Percentiles rank a stretch among this genome's conserved stretches.
Conservation (phyloP, 306 rosid species). For the Medicago lupulina region DNA sequence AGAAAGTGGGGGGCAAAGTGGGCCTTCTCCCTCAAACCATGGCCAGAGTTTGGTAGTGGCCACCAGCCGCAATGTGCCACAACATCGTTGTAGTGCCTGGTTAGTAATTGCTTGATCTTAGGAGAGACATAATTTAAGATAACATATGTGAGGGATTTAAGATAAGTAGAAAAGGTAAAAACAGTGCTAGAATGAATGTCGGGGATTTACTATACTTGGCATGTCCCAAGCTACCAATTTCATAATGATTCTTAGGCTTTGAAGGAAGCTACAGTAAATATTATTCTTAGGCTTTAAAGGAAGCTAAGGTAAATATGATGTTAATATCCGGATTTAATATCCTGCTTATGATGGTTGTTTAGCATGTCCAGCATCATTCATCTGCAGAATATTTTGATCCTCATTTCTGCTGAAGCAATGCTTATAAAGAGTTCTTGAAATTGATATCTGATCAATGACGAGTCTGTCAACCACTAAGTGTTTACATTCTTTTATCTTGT, state of each 20-base stretch:
- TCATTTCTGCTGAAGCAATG: slow-evolving; percentile 26
- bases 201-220: neutral
- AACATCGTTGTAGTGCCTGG: neutral
- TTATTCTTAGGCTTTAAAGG: slow-evolving; percentile 8
- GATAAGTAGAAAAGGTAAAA: neutral
- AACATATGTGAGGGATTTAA: neutral
- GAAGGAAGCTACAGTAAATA: too few relatives aligned
- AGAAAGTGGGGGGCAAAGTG: neutral
- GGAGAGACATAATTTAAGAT: neutral
- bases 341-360: slow-evolving; percentile 2
- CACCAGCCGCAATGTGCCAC: neutral
- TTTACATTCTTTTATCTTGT: neutral
- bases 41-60: neutral
- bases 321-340: neutral
- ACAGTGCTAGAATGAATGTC: slow-evolving; percentile 13
- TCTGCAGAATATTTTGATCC: slow-evolving; percentile 16
- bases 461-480: neutral
- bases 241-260: slow-evolving; percentile 1
- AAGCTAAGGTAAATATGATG: slow-evolving; percentile 7
- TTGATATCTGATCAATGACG: slow-evolving; percentile 26
- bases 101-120: neutral
- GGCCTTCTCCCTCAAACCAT: neutral
- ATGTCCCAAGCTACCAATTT: neutral
- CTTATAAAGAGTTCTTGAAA: neutral
- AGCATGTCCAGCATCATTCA: slow-evolving; percentile 14